phyloP scores from a whole-genome alignment of 129 eudicot genomes.

The Lactuca sativa region DNA sequence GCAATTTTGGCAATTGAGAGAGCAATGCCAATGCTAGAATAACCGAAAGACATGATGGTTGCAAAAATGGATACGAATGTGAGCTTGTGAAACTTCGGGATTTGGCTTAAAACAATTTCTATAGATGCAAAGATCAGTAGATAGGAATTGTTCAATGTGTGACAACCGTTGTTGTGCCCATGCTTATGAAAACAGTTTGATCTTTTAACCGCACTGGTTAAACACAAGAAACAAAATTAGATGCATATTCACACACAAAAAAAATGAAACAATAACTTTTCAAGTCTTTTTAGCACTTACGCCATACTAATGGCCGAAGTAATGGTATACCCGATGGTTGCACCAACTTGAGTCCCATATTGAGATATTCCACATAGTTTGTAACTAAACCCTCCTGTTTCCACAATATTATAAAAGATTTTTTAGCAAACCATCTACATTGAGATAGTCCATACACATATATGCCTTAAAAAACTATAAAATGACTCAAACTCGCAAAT shows the following conservation, averaged over 20 bases:
- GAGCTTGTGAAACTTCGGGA: conserved; percentile 74
- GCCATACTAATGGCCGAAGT: conserved; percentile 84
- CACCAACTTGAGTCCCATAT: conserved; percentile 66
- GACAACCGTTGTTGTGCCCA: conserved; percentile 44
- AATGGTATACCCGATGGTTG: conserved; percentile 73
- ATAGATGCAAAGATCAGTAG: conserved; percentile 50
- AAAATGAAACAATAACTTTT: not conserved
- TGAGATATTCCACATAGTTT: conserved; percentile 76
- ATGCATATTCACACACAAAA: not conserved
- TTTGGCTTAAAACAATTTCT: conserved; percentile 65
- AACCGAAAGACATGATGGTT: conserved; percentile 76
- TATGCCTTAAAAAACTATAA: not conserved
- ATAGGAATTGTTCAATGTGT: conserved; percentile 40
- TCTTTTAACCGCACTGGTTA: conserved; percentile 57
- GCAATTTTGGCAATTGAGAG: conserved; percentile 70
- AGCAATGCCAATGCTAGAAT: conserved; percentile 66
- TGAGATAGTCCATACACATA: not conserved
- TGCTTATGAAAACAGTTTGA: conserved; percentile 70
- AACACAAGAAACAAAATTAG: conserved; percentile 12
- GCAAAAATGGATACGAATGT: conserved; percentile 74
- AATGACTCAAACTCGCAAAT: not conserved
- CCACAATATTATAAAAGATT: conserved; percentile 18
- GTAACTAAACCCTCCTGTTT: conserved; percentile 64
- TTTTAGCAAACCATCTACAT: not conserved
- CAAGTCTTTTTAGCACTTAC: conserved; percentile 37